Conservation (phyloP, 345 rosid genomes). For the Crucihimalaya himalaica region DNA sequence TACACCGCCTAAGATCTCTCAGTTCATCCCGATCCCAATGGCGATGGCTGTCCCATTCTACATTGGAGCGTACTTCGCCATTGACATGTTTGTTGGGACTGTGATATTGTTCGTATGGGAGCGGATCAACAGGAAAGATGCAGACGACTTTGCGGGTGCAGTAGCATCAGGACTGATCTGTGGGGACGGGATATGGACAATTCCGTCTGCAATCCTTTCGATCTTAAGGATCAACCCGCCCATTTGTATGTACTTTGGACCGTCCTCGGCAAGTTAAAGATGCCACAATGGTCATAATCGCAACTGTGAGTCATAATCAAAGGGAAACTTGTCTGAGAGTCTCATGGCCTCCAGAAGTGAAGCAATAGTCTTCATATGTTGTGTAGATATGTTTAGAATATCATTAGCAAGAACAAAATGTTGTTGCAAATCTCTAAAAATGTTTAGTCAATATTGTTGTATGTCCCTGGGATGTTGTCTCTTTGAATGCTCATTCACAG, state of each 20-base stretch:
- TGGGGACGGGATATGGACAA: conserved; percentile 91
- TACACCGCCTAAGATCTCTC: conserved; percentile 65
- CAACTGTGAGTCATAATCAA: neutral
- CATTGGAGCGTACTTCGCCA: conserved; percentile 88
- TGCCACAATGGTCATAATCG: neutral
- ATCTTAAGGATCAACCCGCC: conserved; percentile 87
- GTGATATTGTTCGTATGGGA: conserved; percentile 80
- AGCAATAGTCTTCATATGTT: conserved; percentile 21
- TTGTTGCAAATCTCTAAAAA: conserved; percentile 21
- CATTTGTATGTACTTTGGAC: conserved; percentile 92
- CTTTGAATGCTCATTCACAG: conserved; percentile 11
- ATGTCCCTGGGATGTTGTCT: neutral
- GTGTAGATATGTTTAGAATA: conserved; percentile 21
- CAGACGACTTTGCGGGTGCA: conserved; percentile 78
- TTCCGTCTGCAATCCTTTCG: conserved; percentile 87
- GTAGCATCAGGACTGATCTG: conserved; percentile 92
- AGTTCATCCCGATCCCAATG: conserved; percentile 87
- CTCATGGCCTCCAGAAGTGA: neutral
- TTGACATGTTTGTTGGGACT: conserved; percentile 87
- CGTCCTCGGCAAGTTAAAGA: conserved; percentile 48
- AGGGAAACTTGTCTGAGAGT: neutral
- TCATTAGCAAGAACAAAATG: conserved; percentile 3
- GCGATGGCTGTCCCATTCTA: conserved; percentile 93
- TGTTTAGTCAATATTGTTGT: conserved; percentile 7
- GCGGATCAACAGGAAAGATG: conserved; percentile 56